phyloP scores from a whole-genome alignment of 1,139 yeast genomes.

The Lodderomyces beijingensis region DNA sequence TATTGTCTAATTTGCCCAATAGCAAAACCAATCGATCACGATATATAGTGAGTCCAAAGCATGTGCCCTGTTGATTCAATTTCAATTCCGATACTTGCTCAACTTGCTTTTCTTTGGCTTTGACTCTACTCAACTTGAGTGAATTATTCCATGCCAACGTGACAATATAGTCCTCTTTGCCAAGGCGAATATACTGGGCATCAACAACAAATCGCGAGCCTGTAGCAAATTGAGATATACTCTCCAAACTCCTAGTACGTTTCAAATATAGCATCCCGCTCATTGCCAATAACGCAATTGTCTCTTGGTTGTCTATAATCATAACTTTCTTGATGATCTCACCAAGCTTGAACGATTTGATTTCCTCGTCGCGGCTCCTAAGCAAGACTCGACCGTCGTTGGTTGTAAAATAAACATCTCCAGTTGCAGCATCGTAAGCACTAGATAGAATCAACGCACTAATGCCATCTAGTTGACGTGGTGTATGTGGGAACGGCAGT shows the following conservation, averaged over 20 bases:
- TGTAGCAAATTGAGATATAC: slow-evolving; percentile 16
- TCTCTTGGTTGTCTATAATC: slow-evolving; percentile 11
- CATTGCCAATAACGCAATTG: slow-evolving; percentile 35
- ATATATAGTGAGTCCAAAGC: slow-evolving; percentile 35
- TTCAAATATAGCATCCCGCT: slow-evolving; percentile 23
- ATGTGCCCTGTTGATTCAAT: slow-evolving; percentile 45
- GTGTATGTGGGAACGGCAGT: slow-evolving; percentile 25
- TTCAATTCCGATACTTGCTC: slow-evolving; percentile 27
- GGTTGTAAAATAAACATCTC: slow-evolving; percentile 21
- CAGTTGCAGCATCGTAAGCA: slow-evolving; percentile 11
- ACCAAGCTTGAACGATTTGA: slow-evolving; percentile 1
- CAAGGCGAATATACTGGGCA: slow-evolving; percentile 18
- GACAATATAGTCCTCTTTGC: slow-evolving; percentile 33
- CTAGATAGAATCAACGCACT: slow-evolving; percentile 26
- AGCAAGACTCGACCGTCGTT: slow-evolving; percentile 21
- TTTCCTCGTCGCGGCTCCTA: slow-evolving; percentile 14
- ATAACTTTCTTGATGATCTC: slow-evolving; percentile 32
- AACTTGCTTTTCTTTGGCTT: slow-evolving; percentile 6
- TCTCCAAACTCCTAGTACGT: slow-evolving; percentile 8
- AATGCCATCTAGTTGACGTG: slow-evolving; percentile 10
- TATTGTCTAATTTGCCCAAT: slow-evolving; percentile 58
- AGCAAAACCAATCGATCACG: slow-evolving; percentile 35
- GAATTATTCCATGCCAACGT: slow-evolving; percentile 63
- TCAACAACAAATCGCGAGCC: slow-evolving; percentile 34
- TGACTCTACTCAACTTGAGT: slow-evolving; percentile 36